Percentiles rank a stretch among this genome's conserved stretches.
phyloP scores from a whole-genome alignment of 176 grass and related monocot species.

The Dendrocalamus sinicus region DNA sequence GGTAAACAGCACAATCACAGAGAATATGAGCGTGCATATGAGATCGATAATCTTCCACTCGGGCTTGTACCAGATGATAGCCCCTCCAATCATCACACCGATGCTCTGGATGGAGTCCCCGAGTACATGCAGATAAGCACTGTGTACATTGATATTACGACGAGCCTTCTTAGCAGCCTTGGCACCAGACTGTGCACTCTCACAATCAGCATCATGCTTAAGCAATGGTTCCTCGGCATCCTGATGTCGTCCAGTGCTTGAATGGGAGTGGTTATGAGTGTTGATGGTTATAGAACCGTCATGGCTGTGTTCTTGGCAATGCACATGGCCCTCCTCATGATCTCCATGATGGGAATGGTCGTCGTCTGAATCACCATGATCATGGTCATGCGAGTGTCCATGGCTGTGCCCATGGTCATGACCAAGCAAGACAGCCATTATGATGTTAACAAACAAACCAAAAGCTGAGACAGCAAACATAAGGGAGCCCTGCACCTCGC shows the following conservation, averaged over 20 bases:
- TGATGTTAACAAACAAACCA: conserved; percentile 91
- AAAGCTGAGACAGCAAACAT: conserved; percentile 97
- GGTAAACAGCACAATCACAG: conserved; percentile 80
- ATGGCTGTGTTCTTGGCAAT: conserved; percentile 44
- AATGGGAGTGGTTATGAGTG: conserved; percentile 60
- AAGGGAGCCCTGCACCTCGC: conserved; percentile 80
- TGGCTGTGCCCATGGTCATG: conserved; percentile 88
- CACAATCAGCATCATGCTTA: conserved; percentile 47
- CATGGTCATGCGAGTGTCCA: conserved; percentile 53
- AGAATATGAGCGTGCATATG: conserved; percentile 96
- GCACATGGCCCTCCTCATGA: conserved; percentile 52
- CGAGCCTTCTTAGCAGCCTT: conserved; percentile 57
- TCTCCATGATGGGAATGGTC: conserved; percentile 48
- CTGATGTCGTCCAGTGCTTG: conserved; percentile 36
- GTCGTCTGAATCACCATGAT: conserved; percentile 42
- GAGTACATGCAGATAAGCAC: conserved; percentile 88
- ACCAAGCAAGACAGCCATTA: conserved; percentile 94
- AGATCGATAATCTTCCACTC: conserved; percentile 99
- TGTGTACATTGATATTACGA: conserved; percentile 97
- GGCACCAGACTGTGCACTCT: conserved; percentile 37
- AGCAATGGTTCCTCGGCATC: conserved; percentile 68
- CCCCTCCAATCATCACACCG: conserved; percentile 96
- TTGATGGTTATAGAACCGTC: conserved; percentile 50
- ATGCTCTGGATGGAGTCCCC: conserved; percentile 95
- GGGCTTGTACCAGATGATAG: conserved; percentile 97